A percentile compares a stretch with the other conserved stretches of the same genome.
Conservation (phyloP, 208 protist genomes). For the Trypanosoma theileri region DNA sequence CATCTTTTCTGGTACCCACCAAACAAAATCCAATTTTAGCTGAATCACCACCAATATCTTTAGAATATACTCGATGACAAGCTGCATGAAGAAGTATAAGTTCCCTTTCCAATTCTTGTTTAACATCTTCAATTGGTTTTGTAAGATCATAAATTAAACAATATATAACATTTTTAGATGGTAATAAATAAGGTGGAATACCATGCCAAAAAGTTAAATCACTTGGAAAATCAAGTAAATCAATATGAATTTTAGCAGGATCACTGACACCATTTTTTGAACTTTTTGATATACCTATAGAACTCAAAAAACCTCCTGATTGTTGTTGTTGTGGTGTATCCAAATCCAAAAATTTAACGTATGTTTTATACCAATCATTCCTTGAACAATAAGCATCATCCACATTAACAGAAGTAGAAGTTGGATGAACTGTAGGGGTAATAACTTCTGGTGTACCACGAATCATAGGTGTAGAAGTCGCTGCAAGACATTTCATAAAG, state of each 20-base stretch:
- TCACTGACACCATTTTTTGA: constrained; percentile 27
- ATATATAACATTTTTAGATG: constrained; percentile 28
- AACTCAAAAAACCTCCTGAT: constrained; percentile 25
- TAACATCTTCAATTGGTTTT: constrained; percentile 28
- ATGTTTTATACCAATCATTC: constrained; percentile 29
- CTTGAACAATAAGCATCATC: constrained; percentile 25
- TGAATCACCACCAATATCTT: constrained; percentile 24
- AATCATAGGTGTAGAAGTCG: constrained; percentile 24
- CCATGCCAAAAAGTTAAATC: constrained; percentile 23
- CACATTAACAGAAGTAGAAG: constrained; percentile 14
- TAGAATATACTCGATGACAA: constrained; percentile 26
- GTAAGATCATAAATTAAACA: constrained; percentile 33
- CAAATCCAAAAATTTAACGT: constrained; percentile 31
- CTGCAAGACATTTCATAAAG: constrained; percentile 23
- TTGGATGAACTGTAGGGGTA: constrained; percentile 30
- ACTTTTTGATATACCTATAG: constrained; percentile 27
- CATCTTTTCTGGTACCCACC: constrained; percentile 29
- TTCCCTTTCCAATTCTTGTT: constrained; percentile 25
- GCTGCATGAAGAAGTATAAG: constrained; percentile 30
- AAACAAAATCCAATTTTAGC: constrained; percentile 29
- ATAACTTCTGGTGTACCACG: constrained; percentile 28
- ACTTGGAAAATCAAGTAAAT: constrained; percentile 30
- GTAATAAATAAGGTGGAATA: constrained; percentile 24
- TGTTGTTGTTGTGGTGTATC: constrained; percentile 23
- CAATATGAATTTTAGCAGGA: constrained; percentile 30